Conservation (phyloP, 768 basidiomycete genomes). For the Mycena amicta region DNA sequence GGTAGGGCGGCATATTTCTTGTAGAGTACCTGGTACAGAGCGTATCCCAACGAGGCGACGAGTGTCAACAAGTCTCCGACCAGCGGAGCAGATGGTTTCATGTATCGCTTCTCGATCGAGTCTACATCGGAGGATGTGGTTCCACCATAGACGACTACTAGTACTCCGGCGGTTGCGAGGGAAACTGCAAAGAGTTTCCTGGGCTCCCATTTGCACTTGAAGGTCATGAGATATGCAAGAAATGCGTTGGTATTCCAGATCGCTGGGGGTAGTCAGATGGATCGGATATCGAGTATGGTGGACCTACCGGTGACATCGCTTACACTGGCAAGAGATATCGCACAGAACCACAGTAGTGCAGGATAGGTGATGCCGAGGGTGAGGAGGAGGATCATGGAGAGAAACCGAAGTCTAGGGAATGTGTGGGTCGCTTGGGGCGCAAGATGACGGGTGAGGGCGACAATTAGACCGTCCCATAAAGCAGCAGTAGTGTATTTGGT, state of each 20-base stretch:
- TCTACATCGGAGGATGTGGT: conserved; percentile 32
- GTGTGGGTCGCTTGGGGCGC: conserved; percentile 31
- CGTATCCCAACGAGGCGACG: conserved; percentile 70
- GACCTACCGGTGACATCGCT: conserved; percentile 75
- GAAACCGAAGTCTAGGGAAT: conserved; percentile 42
- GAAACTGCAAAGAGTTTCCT: conserved; percentile 70
- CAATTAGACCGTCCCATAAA: conserved; percentile 53
- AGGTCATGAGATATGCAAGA: conserved; percentile 87
- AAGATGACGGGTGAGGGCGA: conserved; percentile 52
- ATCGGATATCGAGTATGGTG: conserved; percentile 9
- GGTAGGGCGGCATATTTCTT: conserved; percentile 76
- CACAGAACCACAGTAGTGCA: conserved; percentile 55
- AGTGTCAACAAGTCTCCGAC: conserved; percentile 77
- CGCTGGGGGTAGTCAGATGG: conserved; percentile 33
- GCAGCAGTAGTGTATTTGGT: conserved; percentile 50
- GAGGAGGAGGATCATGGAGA: conserved; percentile 42
- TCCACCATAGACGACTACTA: conserved; percentile 83
- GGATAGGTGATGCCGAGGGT: conserved; percentile 66
- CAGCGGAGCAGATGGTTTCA: conserved; percentile 54
- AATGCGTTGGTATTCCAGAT: conserved; percentile 92
- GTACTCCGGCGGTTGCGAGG: conserved; percentile 79
- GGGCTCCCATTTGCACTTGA: conserved; percentile 62
- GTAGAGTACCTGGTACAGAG: conserved; percentile 83
- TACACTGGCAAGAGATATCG: conserved; percentile 47
- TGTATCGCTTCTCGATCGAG: conserved; percentile 17